Base-by-base conservation (phyloP, 352 stramenopile genomes). In the Phytopythium boreale region DNA sequence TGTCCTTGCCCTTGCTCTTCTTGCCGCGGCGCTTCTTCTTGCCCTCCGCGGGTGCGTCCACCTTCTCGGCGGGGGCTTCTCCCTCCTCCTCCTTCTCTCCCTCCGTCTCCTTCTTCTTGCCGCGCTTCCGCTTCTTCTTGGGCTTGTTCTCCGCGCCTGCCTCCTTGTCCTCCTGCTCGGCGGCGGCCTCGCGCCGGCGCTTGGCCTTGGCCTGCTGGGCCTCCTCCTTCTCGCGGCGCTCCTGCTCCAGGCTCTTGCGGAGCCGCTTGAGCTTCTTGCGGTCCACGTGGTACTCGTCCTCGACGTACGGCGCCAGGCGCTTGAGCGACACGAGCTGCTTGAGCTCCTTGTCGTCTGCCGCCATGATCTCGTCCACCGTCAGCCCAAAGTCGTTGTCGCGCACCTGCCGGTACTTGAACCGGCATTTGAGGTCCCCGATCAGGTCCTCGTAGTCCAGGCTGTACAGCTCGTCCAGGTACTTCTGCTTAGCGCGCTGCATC, bases 361-460 rank as follows among this genome's bases (percentile, higher is more conserved):
- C 76, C 66, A 99, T 90, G 69, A 99, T 99, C 67, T 99, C 98
- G 52, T 99, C 92, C 9, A 95, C 91, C 20, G 90, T 97, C 27
- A 99, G 77, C 19, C 98, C 98, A 76, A 98, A 99, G 69, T 93
- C 92, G 63, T 99, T 98, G 29, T 83, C 77, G 52, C 89, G 80
- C 6, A 99, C 98, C 52, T 93, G 73, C 12, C 90, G 86, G 78
- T 99, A 99, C 72, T 99, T 99, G 82, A 99, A 99, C 26, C 97
- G 88, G 51, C 94, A 99, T 55, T 97, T 97, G 69, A 99, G 87
- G 66, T 98, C 97, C 24, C 92, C 97, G 66, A 99, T 98, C 46
- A 99, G 89, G 68, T 99, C 97, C 75, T 99, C 98, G 69, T 99
- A 99, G 75, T 99, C 98, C 27, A 99, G 80, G 49, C 97, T 92